phyloP scores from a whole-genome alignment of 2,329 filamentous ascomycete genomes.

The Alternaria arbusti region DNA sequence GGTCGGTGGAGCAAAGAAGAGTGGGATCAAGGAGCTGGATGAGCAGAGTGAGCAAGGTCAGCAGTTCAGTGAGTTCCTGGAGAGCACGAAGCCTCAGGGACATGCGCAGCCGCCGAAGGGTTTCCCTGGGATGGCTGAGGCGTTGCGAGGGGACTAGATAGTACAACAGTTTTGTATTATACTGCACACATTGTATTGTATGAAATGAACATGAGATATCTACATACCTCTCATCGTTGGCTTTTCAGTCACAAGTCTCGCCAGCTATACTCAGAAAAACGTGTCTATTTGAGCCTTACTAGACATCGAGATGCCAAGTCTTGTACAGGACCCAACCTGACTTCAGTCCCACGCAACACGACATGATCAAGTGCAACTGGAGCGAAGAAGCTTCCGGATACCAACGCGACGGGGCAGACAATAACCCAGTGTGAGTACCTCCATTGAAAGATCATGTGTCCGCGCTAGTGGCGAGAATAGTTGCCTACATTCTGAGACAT shows the following conservation, averaged over 20 bases:
- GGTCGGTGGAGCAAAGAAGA: constrained; percentile 8
- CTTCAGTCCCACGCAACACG: neutral
- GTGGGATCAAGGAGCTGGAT: constrained; percentile 28
- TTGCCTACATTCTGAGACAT: constrained; percentile 1
- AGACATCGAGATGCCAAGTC: neutral
- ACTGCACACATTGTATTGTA: constrained; percentile 10
- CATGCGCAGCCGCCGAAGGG: neutral
- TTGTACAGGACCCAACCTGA: neutral
- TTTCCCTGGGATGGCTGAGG: constrained; percentile 11
- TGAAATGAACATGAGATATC: neutral
- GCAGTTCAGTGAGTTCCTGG: constrained; percentile 18
- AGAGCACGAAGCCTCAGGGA: constrained; percentile 2
- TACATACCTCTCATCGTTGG: neutral
- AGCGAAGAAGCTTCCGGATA: neutral
- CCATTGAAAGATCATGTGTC: neutral
- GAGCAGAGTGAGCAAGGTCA: constrained; percentile 27
- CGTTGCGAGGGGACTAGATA: constrained; percentile 7
- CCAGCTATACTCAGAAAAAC: neutral
- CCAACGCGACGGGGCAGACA: neutral
- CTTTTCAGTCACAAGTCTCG: neutral
- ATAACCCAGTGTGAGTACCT: too few relatives aligned
- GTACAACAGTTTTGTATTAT: neutral
- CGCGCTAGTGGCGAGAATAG: neutral
- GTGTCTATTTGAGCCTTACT: neutral
- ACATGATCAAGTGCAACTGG: neutral